phyloP scores from a whole-genome alignment of 2,329 filamentous ascomycete genomes.

The Sphaerulina vaccinii region DNA sequence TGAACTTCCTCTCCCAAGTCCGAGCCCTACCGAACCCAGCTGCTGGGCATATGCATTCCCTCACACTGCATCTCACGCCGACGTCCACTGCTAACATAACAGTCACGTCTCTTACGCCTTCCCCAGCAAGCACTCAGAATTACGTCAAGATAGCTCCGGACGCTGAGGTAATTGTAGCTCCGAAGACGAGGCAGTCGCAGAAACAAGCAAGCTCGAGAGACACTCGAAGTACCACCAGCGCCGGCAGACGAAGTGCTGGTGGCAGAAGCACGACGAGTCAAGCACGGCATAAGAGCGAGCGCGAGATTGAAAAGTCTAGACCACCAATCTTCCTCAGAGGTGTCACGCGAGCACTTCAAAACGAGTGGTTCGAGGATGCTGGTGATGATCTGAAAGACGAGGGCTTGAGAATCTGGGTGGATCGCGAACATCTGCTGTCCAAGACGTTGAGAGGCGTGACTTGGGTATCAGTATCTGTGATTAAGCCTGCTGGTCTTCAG shows the following conservation, averaged over 20 bases:
- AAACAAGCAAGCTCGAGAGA: slow-evolving; percentile 67
- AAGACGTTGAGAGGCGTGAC: slow-evolving; percentile 72
- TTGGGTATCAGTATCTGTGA: slow-evolving; percentile 80
- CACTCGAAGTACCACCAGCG: slow-evolving; percentile 75
- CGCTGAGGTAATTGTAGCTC: slow-evolving; percentile 94
- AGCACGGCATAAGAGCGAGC: slow-evolving; percentile 56
- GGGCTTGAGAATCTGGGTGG: slow-evolving; percentile 77
- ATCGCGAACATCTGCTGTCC: slow-evolving; percentile 70
- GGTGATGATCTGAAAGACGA: slow-evolving; percentile 51
- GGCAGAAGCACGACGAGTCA: slow-evolving; percentile 73
- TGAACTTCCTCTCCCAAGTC: slow-evolving; percentile 91
- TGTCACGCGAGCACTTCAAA: slow-evolving; percentile 67
- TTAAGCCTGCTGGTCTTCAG: slow-evolving; percentile 76
- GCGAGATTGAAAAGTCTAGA: slow-evolving; percentile 65
- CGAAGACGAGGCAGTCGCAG: slow-evolving; percentile 68
- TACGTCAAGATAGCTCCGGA: slow-evolving; percentile 94
- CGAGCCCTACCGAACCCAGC: slow-evolving; percentile 84
- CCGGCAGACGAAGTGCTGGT: slow-evolving; percentile 69
- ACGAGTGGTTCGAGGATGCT: slow-evolving; percentile 70
- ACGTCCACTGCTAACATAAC: slow-evolving; percentile 93
- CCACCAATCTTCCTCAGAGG: slow-evolving; percentile 74
- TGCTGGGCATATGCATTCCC: slow-evolving; percentile 64
- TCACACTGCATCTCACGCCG: slow-evolving; percentile 90
- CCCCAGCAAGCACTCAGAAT: slow-evolving; percentile 63
- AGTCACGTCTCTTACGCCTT: slow-evolving; percentile 77